Evolutionary conservation across 257 asterid species (phyloP), one percentile per base, ranked within the genome.

Genomic region (Fraxinus pennsylvanica): DNA sequence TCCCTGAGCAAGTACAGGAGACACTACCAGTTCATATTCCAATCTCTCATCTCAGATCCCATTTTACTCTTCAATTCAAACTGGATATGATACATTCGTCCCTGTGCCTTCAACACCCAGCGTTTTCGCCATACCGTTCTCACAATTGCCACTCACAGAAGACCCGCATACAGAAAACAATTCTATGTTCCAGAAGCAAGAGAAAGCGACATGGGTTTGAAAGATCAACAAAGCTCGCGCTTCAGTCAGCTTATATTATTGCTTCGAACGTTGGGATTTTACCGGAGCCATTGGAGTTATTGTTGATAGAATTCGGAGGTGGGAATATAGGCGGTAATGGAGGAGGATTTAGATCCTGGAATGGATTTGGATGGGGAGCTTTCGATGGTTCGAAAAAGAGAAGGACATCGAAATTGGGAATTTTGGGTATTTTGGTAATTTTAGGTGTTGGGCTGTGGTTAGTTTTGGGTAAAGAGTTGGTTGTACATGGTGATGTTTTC

Each of bases 221-320:
- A 25, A 85, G 84, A 84, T 88, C 96, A 33, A 81, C 86, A 9
- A 89, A 82, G 72, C 79, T 89, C 5, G 17, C 85, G 80, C 74
- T 92, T 36, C 77, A 89, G 76, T 90, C 98, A 7, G 96, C 96
- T 21, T 89, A 70, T 75, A 74, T 79, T 50, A 80, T 94, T 72
- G 97, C 98, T 0, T 91, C 96, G 15, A 89, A 83, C 67, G 80
- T 92, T 65, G 84, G 85, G 81, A 35, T 94, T 61, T 52, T 94
- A 0, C 98, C 97, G 3, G 97, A 87, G 85, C 96, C 97, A 10
- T 43, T 92, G 17, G 95, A 85, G 6, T 73, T 79, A 0, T 6
- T 94, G 68, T 35, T 94, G 68, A 79, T 89, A 19, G 96, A 90
- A 80, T 88, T 83, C 52, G 89, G 86, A 19, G 85, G 81, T n/a